phyloP scores from a whole-genome alignment of 768 basidiomycete species.

The Boletus bicolor region DNA sequence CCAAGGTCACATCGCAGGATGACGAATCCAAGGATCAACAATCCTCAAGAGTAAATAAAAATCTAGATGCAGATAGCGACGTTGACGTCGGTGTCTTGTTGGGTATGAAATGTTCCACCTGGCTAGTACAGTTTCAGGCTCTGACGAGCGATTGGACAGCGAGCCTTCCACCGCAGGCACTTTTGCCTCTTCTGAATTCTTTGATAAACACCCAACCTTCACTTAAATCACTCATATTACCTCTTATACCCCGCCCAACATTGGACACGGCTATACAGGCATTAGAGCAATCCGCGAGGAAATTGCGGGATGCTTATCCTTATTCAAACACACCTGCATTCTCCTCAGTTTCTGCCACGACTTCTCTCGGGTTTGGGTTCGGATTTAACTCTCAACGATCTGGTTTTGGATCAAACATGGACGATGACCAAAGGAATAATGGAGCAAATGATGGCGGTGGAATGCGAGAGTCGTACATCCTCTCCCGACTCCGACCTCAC shows the following conservation, averaged over 20 bases:
- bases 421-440: constrained; percentile 26
- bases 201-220: constrained; percentile 65
- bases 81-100: constrained; percentile 76
- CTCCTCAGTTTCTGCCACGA: constrained; percentile 29
- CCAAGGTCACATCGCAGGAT: constrained; percentile 29
- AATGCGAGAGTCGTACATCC: constrained; percentile 81
- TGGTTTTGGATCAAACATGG: constrained; percentile 33
- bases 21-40: constrained; percentile 40
- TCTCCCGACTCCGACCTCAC: constrained; percentile 70
- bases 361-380: constrained; percentile 33
- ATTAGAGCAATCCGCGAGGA: constrained; percentile 63
- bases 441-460: constrained; percentile 39
- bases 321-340: constrained; percentile 57
- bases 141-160: constrained; percentile 43
- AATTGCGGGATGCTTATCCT: constrained; percentile 78
- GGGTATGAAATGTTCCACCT: constrained; percentile 46
- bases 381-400: constrained; percentile 21
- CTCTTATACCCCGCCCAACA: constrained; percentile 82
- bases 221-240: constrained; percentile 67
- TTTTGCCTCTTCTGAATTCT: constrained; percentile 69
- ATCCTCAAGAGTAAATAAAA: constrained; percentile 48
- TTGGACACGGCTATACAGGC: constrained; percentile 71
- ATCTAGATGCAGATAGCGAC: constrained; percentile 37
- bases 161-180: constrained; percentile 72
- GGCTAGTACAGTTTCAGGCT: not conserved